phyloP scores from a whole-genome alignment of 371 early-diverging fungal species.

The Mucor piriformis region DNA sequence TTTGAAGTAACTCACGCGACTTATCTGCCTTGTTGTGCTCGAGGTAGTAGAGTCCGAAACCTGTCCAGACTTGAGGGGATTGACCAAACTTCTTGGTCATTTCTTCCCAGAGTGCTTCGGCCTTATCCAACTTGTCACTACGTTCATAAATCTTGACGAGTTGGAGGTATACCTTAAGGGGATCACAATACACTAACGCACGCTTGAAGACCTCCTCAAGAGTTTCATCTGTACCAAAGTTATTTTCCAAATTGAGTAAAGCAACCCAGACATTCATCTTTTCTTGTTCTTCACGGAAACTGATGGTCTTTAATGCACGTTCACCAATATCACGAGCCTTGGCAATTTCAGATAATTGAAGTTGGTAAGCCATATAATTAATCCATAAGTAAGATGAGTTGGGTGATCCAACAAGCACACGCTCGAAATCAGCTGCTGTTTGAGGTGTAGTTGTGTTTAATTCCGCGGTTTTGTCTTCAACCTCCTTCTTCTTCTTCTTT shows the following conservation, averaged over 20 bases:
- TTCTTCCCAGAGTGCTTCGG: conserved; percentile 73
- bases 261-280: conserved; percentile 96
- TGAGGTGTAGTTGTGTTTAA: conserved; percentile 60
- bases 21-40: conserved; percentile 72
- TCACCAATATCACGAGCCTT: conserved; percentile 93
- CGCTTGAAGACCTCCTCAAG: conserved; percentile 83
- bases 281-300: conserved; percentile 92
- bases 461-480: conserved; percentile 62
- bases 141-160: conserved; percentile 89
- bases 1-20: conserved; percentile 79
- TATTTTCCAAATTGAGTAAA: conserved; percentile 90
- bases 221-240: conserved; percentile 82
- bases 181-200: conserved; percentile 80
- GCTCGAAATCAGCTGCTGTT: conserved; percentile 80
- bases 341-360: conserved; percentile 86
- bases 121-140: conserved; percentile 75
- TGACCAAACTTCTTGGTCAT: conserved; percentile 87
- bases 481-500: conserved; percentile 55
- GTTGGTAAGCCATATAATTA: conserved; percentile 96
- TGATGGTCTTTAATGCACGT: conserved; percentile 92
- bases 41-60: conserved; percentile 78
- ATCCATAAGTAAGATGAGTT: conserved; percentile 97
- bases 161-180: conserved; percentile 85
- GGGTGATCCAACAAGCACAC: conserved; percentile 90
- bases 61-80: conserved; percentile 89